phyloP scores from a whole-genome alignment of 2,329 filamentous ascomycete species.

The Penicillium sp. region DNA sequence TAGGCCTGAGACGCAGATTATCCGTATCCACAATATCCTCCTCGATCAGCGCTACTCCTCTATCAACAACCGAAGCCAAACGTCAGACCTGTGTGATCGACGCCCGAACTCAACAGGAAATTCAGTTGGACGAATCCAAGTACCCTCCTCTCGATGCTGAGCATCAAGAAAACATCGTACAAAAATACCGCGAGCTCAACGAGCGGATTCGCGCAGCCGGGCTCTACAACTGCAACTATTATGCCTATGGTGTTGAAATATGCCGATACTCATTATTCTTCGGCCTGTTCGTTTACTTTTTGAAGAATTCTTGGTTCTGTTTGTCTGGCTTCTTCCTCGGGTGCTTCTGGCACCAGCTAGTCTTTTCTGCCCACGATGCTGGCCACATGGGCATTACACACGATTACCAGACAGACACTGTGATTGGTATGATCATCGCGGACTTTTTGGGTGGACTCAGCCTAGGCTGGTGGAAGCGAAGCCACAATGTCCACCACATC shows the following conservation, averaged over 20 bases:
- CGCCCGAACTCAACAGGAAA: slow-evolving; percentile 73
- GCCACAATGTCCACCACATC: slow-evolving; percentile 95
- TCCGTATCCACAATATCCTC: slow-evolving; percentile 38
- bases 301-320: slow-evolving; percentile 70
- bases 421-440: slow-evolving; percentile 88
- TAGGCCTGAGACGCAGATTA: slow-evolving; percentile 6
- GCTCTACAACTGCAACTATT: slow-evolving; percentile 84
- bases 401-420: slow-evolving; percentile 78
- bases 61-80: slow-evolving; percentile 31
- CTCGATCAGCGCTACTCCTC: slow-evolving; percentile 34
- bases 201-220: slow-evolving; percentile 73
- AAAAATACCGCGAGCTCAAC: slow-evolving; percentile 81
- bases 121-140: slow-evolving; percentile 75
- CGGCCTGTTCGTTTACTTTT: slow-evolving; percentile 62
- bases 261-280: slow-evolving; percentile 76
- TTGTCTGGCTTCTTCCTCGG: slow-evolving; percentile 77
- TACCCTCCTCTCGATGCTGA: slow-evolving; percentile 78
- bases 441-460: slow-evolving; percentile 89
- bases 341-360: slow-evolving; percentile 89
- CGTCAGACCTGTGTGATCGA: slow-evolving; percentile 67
- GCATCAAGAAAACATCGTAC: slow-evolving; percentile 76
- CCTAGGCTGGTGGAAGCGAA: slow-evolving; percentile 95
- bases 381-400: slow-evolving; percentile 98
- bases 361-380: slow-evolving; percentile 92
- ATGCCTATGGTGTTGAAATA: slow-evolving; percentile 75